A percentile compares a stretch with the other conserved stretches of the same genome.
Conservation (phyloP, 108 stramenopile species). For the Aurantiochytrium sp. region DNA sequence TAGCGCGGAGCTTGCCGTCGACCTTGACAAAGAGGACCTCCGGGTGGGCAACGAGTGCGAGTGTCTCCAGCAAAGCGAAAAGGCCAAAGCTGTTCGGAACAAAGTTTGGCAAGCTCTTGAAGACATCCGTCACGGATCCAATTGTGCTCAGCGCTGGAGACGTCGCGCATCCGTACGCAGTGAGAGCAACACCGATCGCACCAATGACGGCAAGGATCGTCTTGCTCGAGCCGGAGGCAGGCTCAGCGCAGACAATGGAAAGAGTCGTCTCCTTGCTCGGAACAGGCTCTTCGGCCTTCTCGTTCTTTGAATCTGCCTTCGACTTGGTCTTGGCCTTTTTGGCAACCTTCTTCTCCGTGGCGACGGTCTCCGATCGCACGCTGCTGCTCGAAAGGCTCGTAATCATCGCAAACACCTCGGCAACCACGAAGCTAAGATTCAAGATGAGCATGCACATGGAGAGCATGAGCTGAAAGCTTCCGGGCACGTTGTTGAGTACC, state of each 20-base stretch:
- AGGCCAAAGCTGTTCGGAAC: neutral
- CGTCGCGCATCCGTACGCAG: neutral
- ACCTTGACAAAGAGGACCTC: neutral
- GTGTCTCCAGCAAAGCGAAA: neutral
- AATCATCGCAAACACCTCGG: neutral
- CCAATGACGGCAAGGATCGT: neutral
- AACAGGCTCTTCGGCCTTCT: neutral
- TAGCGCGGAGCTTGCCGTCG: neutral
- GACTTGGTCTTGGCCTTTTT: neutral
- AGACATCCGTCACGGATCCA: neutral
- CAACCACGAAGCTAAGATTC: neutral
- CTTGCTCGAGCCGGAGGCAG: neutral
- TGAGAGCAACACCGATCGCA: neutral
- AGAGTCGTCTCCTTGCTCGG: neutral
- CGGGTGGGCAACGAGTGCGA: neutral
- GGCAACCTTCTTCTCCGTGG: neutral
- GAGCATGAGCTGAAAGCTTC: neutral
- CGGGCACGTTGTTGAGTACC: neutral
- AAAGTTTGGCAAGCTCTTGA: neutral
- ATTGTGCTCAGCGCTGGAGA: neutral
- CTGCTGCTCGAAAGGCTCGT: neutral
- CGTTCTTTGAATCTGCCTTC: too few species aligned
- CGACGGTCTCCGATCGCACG: neutral
- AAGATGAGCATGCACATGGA: neutral
- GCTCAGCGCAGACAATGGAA: neutral